Evolutionary conservation across 2,329 filamentous ascomycete genomes (phyloP).

Genomic region (Mollisiaceae sp.): DNA sequence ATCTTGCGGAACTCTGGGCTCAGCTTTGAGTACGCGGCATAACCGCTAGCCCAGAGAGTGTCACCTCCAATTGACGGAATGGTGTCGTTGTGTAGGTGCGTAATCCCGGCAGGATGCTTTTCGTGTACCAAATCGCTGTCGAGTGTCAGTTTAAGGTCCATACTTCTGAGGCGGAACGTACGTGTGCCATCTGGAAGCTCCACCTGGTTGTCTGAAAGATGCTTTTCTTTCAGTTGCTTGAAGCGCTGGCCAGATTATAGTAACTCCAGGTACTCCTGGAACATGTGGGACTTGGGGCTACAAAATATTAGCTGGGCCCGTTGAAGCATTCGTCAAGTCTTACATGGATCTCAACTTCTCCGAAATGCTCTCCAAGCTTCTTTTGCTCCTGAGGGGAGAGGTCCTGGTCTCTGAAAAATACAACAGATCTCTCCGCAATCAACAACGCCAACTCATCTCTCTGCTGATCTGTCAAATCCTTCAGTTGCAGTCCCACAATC

Average conservation of each 20-base stretch:
- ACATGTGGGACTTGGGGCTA: constrained; percentile 75
- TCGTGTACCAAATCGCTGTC: constrained; percentile 69
- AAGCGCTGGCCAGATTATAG: constrained; percentile 73
- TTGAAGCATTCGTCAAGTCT: constrained; percentile 34
- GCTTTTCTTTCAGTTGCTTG: constrained; percentile 64
- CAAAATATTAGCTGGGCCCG: background rate
- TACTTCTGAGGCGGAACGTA: constrained; percentile 15
- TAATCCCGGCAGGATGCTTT: constrained; percentile 71
- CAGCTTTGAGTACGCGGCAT: constrained; percentile 74
- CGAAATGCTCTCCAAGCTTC: constrained; percentile 65
- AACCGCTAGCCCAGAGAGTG: constrained; percentile 74
- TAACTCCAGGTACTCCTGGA: constrained; percentile 67
- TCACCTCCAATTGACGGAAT: constrained; percentile 65
- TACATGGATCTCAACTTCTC: constrained; percentile 72
- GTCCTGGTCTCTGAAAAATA: constrained; percentile 47
- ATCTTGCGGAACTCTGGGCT: constrained; percentile 72
- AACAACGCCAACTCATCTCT: constrained; percentile 50
- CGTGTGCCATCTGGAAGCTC: constrained; percentile 71
- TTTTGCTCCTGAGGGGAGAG: constrained; percentile 67
- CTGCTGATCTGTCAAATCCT: constrained; percentile 46
- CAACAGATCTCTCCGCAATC: constrained; percentile 48
- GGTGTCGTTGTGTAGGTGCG: constrained; percentile 72
- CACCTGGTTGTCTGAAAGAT: constrained; percentile 69
- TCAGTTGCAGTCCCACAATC: constrained; percentile 48
- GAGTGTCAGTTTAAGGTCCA: background rate